phyloP scores from a whole-genome alignment of 208 protist species.

The Trypanosoma conorhini region DNA sequence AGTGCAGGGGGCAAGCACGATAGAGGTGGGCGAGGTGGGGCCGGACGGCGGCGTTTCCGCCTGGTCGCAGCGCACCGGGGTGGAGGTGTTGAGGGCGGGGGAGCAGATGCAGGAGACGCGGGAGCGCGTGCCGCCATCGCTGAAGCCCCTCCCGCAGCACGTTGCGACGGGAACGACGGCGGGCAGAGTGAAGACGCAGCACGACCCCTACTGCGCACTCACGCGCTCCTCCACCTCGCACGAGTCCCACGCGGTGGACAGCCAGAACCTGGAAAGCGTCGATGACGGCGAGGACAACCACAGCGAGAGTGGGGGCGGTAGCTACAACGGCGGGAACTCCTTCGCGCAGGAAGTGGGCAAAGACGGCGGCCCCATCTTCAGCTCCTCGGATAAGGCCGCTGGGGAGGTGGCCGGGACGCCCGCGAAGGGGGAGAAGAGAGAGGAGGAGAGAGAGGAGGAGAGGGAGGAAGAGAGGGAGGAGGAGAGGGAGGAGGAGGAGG shows the following conservation, averaged over 20 bases:
- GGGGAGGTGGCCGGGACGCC: neutral
- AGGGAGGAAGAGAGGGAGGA: neutral
- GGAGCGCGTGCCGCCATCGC: neutral
- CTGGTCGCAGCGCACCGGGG: neutral
- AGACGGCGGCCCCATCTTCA: too few species aligned
- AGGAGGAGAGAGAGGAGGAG: conserved; percentile 1
- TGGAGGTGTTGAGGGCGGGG: neutral
- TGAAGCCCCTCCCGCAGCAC: neutral
- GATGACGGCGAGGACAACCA: neutral
- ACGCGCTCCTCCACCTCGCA: neutral
- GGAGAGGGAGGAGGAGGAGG: neutral
- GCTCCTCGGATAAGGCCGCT: neutral
- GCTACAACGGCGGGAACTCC: neutral
- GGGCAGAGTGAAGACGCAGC: conserved; percentile 10
- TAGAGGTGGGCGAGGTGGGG: conserved; percentile 17
- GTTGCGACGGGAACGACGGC: neutral
- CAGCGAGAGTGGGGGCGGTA: neutral
- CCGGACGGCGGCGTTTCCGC: neutral
- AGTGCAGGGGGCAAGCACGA: conserved; percentile 5
- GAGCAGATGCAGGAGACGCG: neutral
- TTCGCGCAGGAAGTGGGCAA: neutral
- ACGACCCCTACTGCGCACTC: conserved; percentile 15
- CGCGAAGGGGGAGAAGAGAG: neutral
- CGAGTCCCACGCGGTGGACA: neutral
- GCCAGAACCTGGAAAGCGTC: neutral